phyloP scores from a whole-genome alignment of 805 yeast genomes.

The Hanseniaspora mollemarum region DNA sequence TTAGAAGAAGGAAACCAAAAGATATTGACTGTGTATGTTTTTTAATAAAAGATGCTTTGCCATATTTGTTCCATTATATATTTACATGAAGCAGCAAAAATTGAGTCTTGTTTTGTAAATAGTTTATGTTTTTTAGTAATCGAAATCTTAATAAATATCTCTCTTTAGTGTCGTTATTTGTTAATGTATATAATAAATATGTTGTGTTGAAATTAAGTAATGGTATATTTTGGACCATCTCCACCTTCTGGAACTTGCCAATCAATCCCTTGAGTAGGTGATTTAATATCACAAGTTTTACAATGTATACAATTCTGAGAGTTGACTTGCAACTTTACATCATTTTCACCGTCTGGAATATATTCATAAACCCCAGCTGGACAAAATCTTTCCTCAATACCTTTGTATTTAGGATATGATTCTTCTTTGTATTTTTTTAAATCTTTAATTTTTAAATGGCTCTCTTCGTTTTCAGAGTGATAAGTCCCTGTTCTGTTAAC shows the following conservation, averaged over 20 bases:
- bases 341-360: slow-evolving; percentile 50
- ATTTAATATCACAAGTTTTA: slow-evolving; percentile 95
- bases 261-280: slow-evolving; percentile 82
- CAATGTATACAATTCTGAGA: slow-evolving; percentile 97
- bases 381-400: slow-evolving; percentile 84
- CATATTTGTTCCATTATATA: no score
- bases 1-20: slow-evolving; percentile 41
- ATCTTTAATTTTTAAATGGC: slow-evolving; percentile 72
- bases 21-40: slow-evolving; percentile 36
- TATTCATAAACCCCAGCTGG: slow-evolving; percentile 99
- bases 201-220: slow-evolving; percentile 39
- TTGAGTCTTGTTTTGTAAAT: no score
- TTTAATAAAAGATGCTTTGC: no score
- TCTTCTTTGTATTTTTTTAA: slow-evolving; percentile 51
- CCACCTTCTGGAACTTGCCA: slow-evolving; percentile 99
- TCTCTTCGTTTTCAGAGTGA: slow-evolving; percentile 87
- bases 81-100: not conserved
- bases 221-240: slow-evolving; percentile 91
- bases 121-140: no score
- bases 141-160: no score
- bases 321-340: slow-evolving; percentile 83
- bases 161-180: no score
- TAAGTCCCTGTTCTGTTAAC: slow-evolving; percentile 93
- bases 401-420: slow-evolving; percentile 67
- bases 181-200: not conserved